Evolutionary conservation across 768 basidiomycete species (phyloP).

Genomic region (Brasilioporus rufonigricans): DNA sequence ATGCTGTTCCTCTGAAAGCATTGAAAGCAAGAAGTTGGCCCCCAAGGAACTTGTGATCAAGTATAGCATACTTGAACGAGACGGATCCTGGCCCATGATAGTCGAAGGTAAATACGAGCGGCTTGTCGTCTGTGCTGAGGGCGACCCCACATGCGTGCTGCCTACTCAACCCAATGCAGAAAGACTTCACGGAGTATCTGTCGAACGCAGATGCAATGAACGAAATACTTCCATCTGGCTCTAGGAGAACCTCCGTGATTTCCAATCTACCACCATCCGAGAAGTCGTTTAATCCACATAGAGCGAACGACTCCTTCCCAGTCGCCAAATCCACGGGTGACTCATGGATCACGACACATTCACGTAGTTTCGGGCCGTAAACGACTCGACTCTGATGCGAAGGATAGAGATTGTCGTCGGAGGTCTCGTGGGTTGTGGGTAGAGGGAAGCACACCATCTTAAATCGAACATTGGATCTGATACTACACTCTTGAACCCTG

Average conservation of each 20-base stretch:
- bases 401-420: neutral
- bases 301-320: neutral
- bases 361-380: neutral
- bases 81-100: neutral
- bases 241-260: slow-evolving; percentile 2
- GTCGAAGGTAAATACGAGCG: neutral
- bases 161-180: neutral
- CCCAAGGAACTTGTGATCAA: neutral
- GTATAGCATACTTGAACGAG: neutral
- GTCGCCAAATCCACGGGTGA: neutral
- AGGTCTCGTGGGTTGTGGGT: neutral
- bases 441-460: slow-evolving; percentile 11
- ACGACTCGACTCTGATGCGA: neutral
- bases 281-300: neutral
- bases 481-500: neutral
- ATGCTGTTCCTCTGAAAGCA: neutral
- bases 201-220: neutral
- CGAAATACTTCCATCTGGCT: slow-evolving; percentile 4
- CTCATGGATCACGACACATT: slow-evolving; percentile 1
- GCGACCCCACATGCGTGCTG: neutral
- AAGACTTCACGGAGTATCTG: neutral
- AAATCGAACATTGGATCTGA: neutral
- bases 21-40: neutral
- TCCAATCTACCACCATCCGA: neutral
- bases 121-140: neutral